Evolutionary conservation across 2,329 filamentous ascomycete species (phyloP).

Genomic region (Clarireedia hainanense): DNA sequence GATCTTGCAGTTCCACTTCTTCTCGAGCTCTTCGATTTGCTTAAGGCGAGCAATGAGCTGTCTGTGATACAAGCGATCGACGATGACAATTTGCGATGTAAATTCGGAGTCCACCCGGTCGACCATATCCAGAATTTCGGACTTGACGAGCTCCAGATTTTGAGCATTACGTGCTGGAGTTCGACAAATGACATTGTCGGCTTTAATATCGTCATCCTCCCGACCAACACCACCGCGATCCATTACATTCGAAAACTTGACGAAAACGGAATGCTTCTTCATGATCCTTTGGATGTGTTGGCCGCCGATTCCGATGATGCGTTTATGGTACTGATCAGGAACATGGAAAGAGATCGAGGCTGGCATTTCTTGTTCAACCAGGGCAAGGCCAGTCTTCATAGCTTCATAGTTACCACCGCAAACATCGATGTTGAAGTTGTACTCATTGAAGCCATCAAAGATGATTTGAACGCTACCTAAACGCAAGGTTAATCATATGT

Average conservation of each 20-base stretch:
- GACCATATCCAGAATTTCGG: conserved; percentile 99
- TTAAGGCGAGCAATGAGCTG: conserved; percentile 81
- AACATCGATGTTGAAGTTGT: conserved; percentile 99
- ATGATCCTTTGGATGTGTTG: conserved; percentile 99
- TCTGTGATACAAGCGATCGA: conserved; percentile 91
- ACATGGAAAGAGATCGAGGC: conserved; percentile 99
- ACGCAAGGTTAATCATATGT: neutral
- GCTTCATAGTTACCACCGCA: conserved; percentile 88
- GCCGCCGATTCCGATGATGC: conserved; percentile 96
- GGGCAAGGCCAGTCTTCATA: conserved; percentile 81
- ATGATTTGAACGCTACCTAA: conserved; percentile 85
- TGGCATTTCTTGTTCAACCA: conserved; percentile 98
- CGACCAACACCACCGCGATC: conserved; percentile 85
- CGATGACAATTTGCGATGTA: conserved; percentile 84
- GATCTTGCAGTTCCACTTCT: conserved; percentile 99
- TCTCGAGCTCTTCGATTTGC: conserved; percentile 91
- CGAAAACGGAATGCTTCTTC: conserved; percentile 99
- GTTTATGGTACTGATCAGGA: conserved; percentile 97
- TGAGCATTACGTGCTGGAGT: conserved; percentile 95
- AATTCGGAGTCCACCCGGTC: conserved; percentile 84
- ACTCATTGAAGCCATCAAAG: conserved; percentile 98
- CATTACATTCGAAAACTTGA: conserved; percentile 99
- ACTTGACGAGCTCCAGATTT: conserved; percentile 93
- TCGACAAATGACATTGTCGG: conserved; percentile 97
- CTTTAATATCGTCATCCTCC: conserved; percentile 96